Evolutionary conservation across 345 rosid species (phyloP), one percentile per base, ranked within the genome.

Genomic region (Noccaea bulbosa): DNA sequence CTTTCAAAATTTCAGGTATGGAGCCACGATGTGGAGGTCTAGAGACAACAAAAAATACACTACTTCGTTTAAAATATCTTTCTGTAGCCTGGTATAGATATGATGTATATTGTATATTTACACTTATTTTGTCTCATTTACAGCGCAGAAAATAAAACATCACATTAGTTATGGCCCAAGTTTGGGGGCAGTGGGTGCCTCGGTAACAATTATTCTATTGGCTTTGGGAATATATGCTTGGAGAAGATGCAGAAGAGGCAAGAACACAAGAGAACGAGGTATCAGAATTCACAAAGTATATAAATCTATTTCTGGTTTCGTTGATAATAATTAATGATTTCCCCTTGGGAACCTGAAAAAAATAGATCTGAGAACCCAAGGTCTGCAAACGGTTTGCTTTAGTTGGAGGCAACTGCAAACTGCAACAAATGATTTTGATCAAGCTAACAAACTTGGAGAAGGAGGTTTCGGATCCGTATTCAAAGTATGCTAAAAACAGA

Each of bases 401-500:
- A 68, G 37, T 35, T 62, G 49, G 74, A 68, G 24, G 52, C 74
- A 68, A 53, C 58, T 75, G 17, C 65, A 69, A 61, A 37, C 49
- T 34, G 78, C 74, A 50, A 75, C 78, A 50, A 54, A 61, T 43
- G 27, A 75, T 52, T 67, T 68, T 68, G 65, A 62, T 53, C 9
- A 34, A 50, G 57, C 34, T 32, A 75, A 75, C 58, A 75, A 75
- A 43, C 65, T 75, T 38, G 78, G 78, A 52, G 78, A 73, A 66
- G 77, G 77, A n/a, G 77, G 77, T 38, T 73, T 73, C n/a, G 77
- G 72, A 66, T 57, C 77, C 0, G 77, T 73, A 27, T 73, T 55
- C 67, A 73, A 57, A 51, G 75, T 71, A 61, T 40, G 11, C 11
- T 40, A 27, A 15, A 9, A 9, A 17, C 22, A n/a, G n/a, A n/a